A percentile compares a stretch with the other conserved stretches of the same genome.
Conservation (phyloP, 768 basidiomycete genomes). For the Leccinum subtestaceum region DNA sequence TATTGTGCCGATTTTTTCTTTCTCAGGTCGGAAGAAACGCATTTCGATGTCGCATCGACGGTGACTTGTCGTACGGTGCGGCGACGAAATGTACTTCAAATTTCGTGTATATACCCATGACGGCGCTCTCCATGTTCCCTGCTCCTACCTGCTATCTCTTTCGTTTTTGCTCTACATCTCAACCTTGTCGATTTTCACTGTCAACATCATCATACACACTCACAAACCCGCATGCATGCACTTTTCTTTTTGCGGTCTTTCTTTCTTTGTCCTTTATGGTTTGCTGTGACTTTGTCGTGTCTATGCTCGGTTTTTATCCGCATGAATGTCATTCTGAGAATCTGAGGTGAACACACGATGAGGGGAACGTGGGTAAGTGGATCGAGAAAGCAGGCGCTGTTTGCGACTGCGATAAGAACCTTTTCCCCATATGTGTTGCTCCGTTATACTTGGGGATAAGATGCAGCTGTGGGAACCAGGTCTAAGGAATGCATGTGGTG, state of each 20-base stretch:
- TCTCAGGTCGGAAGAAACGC: constrained; percentile 16
- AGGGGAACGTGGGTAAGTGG: background rate
- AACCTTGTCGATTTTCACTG: background rate
- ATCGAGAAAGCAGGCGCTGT: background rate
- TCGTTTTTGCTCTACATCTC: constrained; percentile 11
- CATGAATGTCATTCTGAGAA: background rate
- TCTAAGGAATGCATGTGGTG: background rate
- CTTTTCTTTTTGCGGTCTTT: background rate
- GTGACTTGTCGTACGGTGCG: constrained; percentile 6
- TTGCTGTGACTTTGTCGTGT: background rate
- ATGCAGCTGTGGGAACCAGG: background rate
- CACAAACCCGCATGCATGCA: constrained; percentile 16
- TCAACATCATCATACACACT: constrained; percentile 1
- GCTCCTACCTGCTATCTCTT: constrained; percentile 1
- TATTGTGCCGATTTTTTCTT: constrained; percentile 3
- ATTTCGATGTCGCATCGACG: constrained; percentile 13
- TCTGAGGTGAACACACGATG: background rate
- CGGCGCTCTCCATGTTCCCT: background rate
- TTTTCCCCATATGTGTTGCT: background rate
- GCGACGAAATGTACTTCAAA: constrained; percentile 1
- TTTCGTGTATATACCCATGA: constrained; percentile 20
- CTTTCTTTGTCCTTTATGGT: background rate
- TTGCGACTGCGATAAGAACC: background rate
- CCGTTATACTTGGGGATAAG: background rate
- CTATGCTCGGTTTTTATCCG: background rate